Percentiles rank a stretch among this genome's conserved stretches.
Evolutionary conservation across 306 rosid species (phyloP).

Genomic region (Casuarina cunninghamiana): DNA sequence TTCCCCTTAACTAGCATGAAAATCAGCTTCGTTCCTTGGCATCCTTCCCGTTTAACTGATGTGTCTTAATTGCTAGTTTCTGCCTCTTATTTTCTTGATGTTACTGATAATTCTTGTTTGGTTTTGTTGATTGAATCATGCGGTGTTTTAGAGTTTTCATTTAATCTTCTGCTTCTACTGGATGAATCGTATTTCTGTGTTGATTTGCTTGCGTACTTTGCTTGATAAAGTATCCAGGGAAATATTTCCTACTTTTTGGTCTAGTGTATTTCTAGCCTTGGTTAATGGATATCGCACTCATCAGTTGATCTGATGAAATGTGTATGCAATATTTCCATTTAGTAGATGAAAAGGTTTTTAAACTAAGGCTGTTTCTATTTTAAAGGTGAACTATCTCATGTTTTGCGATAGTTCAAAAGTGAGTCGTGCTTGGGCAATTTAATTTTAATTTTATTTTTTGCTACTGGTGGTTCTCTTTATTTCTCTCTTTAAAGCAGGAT

Average conservation of each 20-base stretch:
- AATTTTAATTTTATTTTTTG: too few species aligned
- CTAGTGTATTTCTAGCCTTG: neutral
- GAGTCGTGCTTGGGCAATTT: neutral
- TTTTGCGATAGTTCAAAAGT: neutral
- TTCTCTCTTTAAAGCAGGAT: neutral
- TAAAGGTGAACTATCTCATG: neutral
- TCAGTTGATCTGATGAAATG: neutral
- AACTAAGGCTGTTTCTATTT: neutral
- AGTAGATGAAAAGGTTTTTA: neutral
- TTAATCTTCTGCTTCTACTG: neutral
- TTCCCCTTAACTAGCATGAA: slow-evolving; percentile 9
- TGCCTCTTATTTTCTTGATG: neutral
- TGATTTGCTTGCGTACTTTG: neutral
- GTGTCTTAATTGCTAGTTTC: neutral
- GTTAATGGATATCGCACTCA: neutral
- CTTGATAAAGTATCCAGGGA: neutral
- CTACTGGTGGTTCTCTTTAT: neutral
- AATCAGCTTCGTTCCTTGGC: neutral
- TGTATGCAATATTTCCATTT: neutral
- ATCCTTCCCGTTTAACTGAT: neutral
- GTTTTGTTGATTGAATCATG: neutral
- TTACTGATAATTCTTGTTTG: neutral
- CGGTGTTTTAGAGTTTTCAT: slow-evolving; percentile 8
- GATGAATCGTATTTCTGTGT: neutral
- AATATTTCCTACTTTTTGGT: neutral